A percentile compares a stretch with the other conserved stretches of the same genome.
Conservation (phyloP, 75 land plant genomes). For the Sequoia sempervirens region DNA sequence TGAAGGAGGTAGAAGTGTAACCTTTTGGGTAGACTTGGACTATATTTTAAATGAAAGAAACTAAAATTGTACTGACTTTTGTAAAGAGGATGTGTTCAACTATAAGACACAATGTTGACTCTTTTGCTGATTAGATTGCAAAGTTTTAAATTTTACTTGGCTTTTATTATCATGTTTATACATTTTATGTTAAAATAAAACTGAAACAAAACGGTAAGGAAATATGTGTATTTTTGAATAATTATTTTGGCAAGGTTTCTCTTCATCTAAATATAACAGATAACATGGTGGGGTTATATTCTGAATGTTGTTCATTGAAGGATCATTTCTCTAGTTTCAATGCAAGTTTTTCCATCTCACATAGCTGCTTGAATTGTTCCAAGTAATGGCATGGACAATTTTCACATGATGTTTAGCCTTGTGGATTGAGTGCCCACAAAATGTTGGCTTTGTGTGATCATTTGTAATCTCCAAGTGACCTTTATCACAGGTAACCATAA, state of each 20-base stretch:
- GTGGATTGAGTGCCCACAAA: too few species aligned
- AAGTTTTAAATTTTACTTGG: background rate
- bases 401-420: too few species aligned
- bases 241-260: background rate
- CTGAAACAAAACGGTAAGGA: background rate
- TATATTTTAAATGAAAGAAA: background rate
- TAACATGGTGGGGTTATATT: background rate
- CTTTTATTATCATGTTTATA: background rate
- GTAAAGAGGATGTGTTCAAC: background rate
- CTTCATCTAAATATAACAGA: background rate
- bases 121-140: background rate
- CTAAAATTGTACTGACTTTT: background rate
- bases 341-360: background rate
- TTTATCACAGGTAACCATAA: too few species aligned
- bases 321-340: background rate
- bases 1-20: background rate
- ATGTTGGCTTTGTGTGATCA: too few species aligned
- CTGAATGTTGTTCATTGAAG: background rate
- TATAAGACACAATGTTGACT: background rate
- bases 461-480: too few species aligned
- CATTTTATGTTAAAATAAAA: background rate
- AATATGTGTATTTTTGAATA: too few species aligned
- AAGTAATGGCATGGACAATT: too few species aligned
- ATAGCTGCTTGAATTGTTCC: background rate
- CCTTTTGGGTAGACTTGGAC: background rate